phyloP scores from a whole-genome alignment of 1,284 basidiomycete genomes.

The Schizophyllum amplum region DNA sequence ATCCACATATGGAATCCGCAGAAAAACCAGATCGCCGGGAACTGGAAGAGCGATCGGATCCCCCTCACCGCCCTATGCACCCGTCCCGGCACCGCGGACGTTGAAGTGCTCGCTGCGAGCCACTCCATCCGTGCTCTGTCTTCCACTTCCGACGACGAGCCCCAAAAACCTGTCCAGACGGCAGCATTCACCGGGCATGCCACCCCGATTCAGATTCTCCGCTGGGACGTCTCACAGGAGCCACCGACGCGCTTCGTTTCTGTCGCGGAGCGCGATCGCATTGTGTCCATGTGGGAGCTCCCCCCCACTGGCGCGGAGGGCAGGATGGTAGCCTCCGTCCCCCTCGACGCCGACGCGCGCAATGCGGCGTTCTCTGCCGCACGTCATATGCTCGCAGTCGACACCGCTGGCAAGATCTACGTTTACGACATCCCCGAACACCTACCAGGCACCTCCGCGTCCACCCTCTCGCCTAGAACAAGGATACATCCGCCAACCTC shows the following conservation, averaged over 20 bases:
- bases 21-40: conserved; percentile 37
- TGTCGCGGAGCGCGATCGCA: conserved; percentile 67
- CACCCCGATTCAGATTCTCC: conserved; percentile 42
- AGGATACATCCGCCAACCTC: conserved; percentile 30
- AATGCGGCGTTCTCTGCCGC: conserved; percentile 37
- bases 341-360: conserved; percentile 62
- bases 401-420: conserved; percentile 59
- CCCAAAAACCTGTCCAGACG: conserved; percentile 35
- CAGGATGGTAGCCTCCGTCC: conserved; percentile 53
- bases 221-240: conserved; percentile 39
- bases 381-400: conserved; percentile 44
- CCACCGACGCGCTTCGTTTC: conserved; percentile 51
- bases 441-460: conserved; percentile 31
- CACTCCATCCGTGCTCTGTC: conserved; percentile 52
- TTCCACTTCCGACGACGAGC: conserved; percentile 19
- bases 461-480: background rate
- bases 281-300: conserved; percentile 62
- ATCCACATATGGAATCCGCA: conserved; percentile 52
- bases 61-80: conserved; percentile 46
- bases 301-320: conserved; percentile 36
- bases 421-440: conserved; percentile 47
- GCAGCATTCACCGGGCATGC: conserved; percentile 61
- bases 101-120: conserved; percentile 46
- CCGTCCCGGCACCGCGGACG: conserved; percentile 29
- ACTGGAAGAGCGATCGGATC: conserved; percentile 48